A percentile compares a stretch with the other conserved stretches of the same genome.
These are phyloP conservation scores for Tetrahymena borealis DNA, from an alignment of 73 alveolate species.

Conservation along the genomic window DNA sequence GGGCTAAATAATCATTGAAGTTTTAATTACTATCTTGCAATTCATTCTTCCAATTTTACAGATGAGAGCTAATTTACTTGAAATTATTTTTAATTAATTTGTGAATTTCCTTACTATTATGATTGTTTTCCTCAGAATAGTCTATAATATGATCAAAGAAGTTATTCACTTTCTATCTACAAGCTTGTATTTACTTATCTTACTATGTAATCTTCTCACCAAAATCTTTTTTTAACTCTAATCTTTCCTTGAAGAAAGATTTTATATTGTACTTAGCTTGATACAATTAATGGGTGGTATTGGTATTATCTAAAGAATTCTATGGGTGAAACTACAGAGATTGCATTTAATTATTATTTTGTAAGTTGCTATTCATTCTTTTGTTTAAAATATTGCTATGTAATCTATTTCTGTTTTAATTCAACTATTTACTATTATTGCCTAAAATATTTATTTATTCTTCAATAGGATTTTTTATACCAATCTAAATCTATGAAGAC, in stretches of 20 bases:
- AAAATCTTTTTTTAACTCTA: neutral
- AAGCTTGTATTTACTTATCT: neutral
- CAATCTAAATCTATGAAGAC: neutral
- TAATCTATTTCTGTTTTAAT: neutral
- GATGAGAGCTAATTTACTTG: neutral
- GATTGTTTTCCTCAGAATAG: neutral
- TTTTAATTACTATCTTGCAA: neutral
- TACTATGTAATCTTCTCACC: neutral
- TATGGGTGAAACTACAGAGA: neutral
- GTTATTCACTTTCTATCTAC: neutral
- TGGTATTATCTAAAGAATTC: neutral
- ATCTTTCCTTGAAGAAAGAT: neutral
- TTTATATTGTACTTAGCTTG: neutral
- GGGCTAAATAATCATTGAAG: neutral
- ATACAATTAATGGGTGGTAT: neutral
- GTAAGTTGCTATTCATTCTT: neutral
- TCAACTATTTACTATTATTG: neutral
- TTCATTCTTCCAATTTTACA: neutral
- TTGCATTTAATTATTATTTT: neutral
- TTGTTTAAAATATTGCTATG: neutral
- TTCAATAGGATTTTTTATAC: neutral
- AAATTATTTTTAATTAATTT: neutral
- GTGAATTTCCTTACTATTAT: neutral
- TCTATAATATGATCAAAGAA: neutral
- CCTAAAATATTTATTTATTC: neutral